These are phyloP conservation scores for Paramecium octaurelia DNA, from an alignment of 73 alveolate species.

Conservation along the genomic window DNA sequence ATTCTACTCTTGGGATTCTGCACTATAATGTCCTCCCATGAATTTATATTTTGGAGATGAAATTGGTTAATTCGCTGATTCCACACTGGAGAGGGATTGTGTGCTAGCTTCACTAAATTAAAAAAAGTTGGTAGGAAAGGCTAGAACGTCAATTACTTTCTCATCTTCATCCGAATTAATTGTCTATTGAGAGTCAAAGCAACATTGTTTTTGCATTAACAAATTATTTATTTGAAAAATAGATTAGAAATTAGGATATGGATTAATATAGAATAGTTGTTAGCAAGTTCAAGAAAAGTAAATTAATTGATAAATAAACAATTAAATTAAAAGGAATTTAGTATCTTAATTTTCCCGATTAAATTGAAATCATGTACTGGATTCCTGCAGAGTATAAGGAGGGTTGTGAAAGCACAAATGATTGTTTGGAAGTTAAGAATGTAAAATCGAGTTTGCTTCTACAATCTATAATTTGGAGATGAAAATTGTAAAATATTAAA, in stretches of 20 bases:
- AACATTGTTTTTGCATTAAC: conserved; percentile 53
- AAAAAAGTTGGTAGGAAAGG: not conserved
- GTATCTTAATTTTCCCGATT: too few relatives aligned
- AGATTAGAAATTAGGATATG: not conserved
- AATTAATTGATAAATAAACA: not conserved
- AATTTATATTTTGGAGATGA: not conserved
- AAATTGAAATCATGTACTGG: too few relatives aligned
- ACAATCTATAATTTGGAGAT: not conserved
- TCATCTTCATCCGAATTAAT: not conserved
- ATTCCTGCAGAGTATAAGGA: not conserved
- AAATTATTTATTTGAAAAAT: not conserved
- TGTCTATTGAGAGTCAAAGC: not conserved
- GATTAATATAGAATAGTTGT: not conserved
- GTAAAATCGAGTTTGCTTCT: not conserved
- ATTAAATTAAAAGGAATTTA: not conserved
- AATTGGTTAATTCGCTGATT: not conserved
- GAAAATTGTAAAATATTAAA: not conserved
- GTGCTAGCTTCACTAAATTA: not conserved
- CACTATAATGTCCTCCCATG: not conserved
- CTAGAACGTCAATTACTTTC: not conserved
- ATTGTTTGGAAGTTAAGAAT: too few relatives aligned
- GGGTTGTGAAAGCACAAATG: too few relatives aligned
- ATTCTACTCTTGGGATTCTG: not conserved
- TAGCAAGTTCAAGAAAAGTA: not conserved
- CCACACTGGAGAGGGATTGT: not conserved